Base-by-base conservation (phyloP, 257 asterid genomes). In the Solanum rostratum region DNA sequence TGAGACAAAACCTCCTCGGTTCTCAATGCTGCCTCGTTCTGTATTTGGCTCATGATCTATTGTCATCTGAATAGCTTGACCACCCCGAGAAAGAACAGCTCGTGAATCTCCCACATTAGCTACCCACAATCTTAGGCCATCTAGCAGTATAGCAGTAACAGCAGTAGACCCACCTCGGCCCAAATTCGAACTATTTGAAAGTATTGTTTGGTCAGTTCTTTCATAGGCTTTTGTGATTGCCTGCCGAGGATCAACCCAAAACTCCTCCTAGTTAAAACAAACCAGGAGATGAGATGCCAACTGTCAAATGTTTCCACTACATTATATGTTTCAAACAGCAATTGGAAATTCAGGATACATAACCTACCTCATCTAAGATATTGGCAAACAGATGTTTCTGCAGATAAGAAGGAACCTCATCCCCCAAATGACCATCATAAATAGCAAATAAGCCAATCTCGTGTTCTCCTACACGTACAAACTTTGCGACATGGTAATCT, bases 401-500 rank as follows among this genome's bases (percentile, higher is more conserved):
- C 80, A 90, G 85, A 86, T 88, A 90, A 43, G 91, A 87, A 50
- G 92, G 90, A 19, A 90, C 92, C 12, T 53, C 85, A 53, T 86
- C 62, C 57, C 92, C 92, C 53, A 88, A 83, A 85, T 90, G 92
- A 80, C 92, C 92, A 79, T 90, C 92, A 83, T 80, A 90, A 19
- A 90, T 86, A 15, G 92, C 92, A 62, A 90, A 90, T 19, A 90
- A 86, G 62, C 92, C 92, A 52, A 90, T 86, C 87, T 90, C 92
- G 2, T 85, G 91, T 33, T 70, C 90, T 16, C 86, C 86, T 5
- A 76, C n/a, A 79, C 43, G 80, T 12, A 81, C 85, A 62, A 86
- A 92, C 76, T 90, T 90, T 5, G 98, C 97, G 1, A 95, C 97
- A 83, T 93, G 97, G 92, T 88, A 93, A 89, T 95, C 98, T 90